These are phyloP conservation scores for Phytophthora palmivora DNA, from an alignment of 352 stramenopile genomes.

Conservation along the genomic window DNA sequence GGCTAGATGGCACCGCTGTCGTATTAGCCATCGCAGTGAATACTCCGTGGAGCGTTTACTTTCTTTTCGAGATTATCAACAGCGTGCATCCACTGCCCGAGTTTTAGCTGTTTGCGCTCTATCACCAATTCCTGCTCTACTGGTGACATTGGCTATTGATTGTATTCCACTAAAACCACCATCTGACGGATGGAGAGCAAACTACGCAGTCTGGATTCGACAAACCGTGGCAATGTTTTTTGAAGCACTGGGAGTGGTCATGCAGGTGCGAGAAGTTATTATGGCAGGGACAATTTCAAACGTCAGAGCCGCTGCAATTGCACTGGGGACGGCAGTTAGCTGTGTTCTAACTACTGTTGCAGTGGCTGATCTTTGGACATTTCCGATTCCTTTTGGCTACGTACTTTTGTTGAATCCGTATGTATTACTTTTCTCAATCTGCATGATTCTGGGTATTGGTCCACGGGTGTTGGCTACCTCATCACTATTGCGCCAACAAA, in stretches of 20 bases:
- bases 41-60: slow-evolving; percentile 15
- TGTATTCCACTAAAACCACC: slow-evolving; percentile 26
- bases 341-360: slow-evolving; percentile 10
- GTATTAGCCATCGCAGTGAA: slow-evolving; percentile 21
- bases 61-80: slow-evolving; percentile 15
- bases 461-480: neutral
- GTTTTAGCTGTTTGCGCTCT: slow-evolving; percentile 1
- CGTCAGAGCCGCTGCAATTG: slow-evolving; percentile 6
- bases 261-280: slow-evolving; percentile 21
- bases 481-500: slow-evolving; percentile 4
- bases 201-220: slow-evolving; percentile 27
- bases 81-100: neutral
- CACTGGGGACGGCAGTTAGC: slow-evolving; percentile 5
- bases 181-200: slow-evolving; percentile 18
- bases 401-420: slow-evolving; percentile 6
- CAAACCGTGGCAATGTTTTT: slow-evolving; percentile 12
- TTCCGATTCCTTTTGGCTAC: slow-evolving; percentile 30
- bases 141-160: slow-evolving; percentile 18
- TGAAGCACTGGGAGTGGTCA: slow-evolving; percentile 6
- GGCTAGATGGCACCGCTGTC: slow-evolving; percentile 1
- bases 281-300: slow-evolving; percentile 3
- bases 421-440: slow-evolving; percentile 4
- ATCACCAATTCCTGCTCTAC: slow-evolving; percentile 19
- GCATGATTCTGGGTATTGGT: slow-evolving; percentile 14
- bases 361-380: slow-evolving; percentile 15